Base-by-base conservation (phyloP, 352 stramenopile species). In the Phytophthora ramorum region DNA sequence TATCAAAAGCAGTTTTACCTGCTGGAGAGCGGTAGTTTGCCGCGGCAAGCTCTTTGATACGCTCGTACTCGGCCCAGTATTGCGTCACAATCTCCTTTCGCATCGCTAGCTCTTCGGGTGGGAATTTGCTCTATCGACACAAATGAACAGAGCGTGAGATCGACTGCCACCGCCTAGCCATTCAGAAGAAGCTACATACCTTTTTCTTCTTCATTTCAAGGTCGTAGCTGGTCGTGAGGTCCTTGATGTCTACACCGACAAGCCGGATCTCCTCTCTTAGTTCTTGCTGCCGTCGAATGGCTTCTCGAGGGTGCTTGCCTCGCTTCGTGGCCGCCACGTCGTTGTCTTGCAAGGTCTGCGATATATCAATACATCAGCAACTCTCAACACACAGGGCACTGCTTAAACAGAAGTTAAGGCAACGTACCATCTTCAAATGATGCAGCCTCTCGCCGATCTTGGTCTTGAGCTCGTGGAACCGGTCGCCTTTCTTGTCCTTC, bases 181-280 rank as follows among this genome's bases (percentile, higher is more conserved):
- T 37, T 17, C 32, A 17, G 26, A 1, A 55, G 45, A 19, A 37
- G 35, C 7, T 38, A n/a, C 43, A 10, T 16, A 90, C 87, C 75
- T 92, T 94, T 54, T 91, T 94, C 79, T 96, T 94, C 63, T 92
- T 92, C 45, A 75, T 66, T 58, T 93, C 85, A 19, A 81, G 72
- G 47, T 93, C 84, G 58, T 89, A 90, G 34, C 78, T 91, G 4
- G 69, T 69, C 51, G 78, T 84, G 47, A 93, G 80, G 60, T 93
- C 86, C 43, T 78, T 79, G 51, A 95, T 89, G 45, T 96, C 88
- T 38, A 91, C 73, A 5, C 77, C 73, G 6, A 91, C 78, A 10
- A 92, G 69, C 1, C 83, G 86, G 47, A 94, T 87, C 46, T 96
- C 86, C 56, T 96, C 85, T 58, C 84, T 74, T 51, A 95, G 89